Evolutionary conservation across 2,329 filamentous ascomycete genomes (phyloP).

Genomic region (Fusarium sp.): DNA sequence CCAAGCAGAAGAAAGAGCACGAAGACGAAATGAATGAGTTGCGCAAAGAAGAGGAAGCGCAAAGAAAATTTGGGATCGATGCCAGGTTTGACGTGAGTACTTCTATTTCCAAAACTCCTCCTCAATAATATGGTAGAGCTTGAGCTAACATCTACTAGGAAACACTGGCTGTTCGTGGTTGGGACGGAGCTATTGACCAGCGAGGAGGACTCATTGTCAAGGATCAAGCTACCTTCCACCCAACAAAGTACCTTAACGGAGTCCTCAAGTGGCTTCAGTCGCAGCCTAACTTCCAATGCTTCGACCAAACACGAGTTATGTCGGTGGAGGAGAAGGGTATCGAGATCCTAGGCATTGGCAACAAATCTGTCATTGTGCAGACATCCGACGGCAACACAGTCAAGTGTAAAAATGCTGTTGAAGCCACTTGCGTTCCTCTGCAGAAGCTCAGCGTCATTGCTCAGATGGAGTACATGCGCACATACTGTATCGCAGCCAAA

Average conservation of each 20-base stretch:
- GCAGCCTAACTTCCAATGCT: conserved; percentile 66
- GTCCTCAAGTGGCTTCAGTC: conserved; percentile 63
- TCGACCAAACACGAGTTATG: conserved; percentile 62
- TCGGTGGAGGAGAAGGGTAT: conserved; percentile 61
- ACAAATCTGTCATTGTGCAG: conserved; percentile 59
- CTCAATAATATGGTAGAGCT: fast-evolving
- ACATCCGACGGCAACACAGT: conserved; percentile 62
- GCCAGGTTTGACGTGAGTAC: conserved; percentile 25
- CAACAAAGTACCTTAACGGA: conserved; percentile 66
- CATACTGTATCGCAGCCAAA: conserved; percentile 68
- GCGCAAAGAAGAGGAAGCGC: conserved; percentile 20
- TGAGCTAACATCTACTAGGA: conserved; percentile 35
- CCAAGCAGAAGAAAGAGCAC: conserved; percentile 55
- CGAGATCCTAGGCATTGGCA: conserved; percentile 31
- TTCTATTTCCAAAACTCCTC: fast-evolving
- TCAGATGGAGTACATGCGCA: conserved; percentile 65
- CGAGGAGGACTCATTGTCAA: conserved; percentile 61
- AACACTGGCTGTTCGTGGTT: conserved; percentile 62
- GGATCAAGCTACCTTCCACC: conserved; percentile 67
- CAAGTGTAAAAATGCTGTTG: conserved; percentile 61
- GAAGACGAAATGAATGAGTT: conserved; percentile 49
- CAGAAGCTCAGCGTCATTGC: conserved; percentile 66
- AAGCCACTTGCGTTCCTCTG: conserved; percentile 67
- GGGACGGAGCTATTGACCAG: conserved; percentile 64
- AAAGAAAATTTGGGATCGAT: conserved; percentile 29